Evolutionary conservation across 2,329 filamentous ascomycete genomes (phyloP), one percentile per base, ranked within the genome.

Genomic region (Didymella arachidicola): DNA sequence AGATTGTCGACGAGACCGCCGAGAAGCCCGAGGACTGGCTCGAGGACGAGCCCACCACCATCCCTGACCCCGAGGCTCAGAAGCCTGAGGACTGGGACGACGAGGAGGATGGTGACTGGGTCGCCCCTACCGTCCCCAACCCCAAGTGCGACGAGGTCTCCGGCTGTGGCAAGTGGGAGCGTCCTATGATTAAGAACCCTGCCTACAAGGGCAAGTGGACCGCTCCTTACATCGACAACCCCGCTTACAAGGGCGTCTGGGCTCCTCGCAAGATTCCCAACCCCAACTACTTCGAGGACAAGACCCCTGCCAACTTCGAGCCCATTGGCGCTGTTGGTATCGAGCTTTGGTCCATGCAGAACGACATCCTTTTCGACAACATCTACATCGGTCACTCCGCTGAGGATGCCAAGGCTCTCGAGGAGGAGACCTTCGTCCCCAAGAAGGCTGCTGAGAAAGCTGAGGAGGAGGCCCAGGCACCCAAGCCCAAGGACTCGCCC

Each of bases 261-360:
- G 87, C 88, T 76, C 94, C 95, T 71, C 88, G 89, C 81, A 97
- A 97, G 90, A 97, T 99, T 78, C 84, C 90, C 82, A 99, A 99
- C 89, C 95, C 95, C 64, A 86, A 89, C 79, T 98, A 89, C 86
- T 99, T 88, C 71, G 93, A 99, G 86, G 95, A 98, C 86, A 97
- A 97, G 89, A 91, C 86, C 62, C 95, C 95, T 51, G 84, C 95
- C 79, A 95, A 97, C 87, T 91, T 99, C 75, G 95, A 99, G 86
- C 93, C 95, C 69, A 98, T 99, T 79, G 95, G 95, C 75, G 94
- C 92, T 83, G 90, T 98, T 82, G 95, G 95, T 72, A 98, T 98
- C 75, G 95, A 99, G 82, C 94, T 99, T 82, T 99, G 95, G 95
- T 98, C 95, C 73, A 99, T 99, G 95, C 94, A 97, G 83, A 96